Percentiles rank a stretch among this genome's conserved stretches.
Evolutionary conservation across 805 yeast genomes (phyloP).

Genomic region (Ogataea glucozyma): DNA sequence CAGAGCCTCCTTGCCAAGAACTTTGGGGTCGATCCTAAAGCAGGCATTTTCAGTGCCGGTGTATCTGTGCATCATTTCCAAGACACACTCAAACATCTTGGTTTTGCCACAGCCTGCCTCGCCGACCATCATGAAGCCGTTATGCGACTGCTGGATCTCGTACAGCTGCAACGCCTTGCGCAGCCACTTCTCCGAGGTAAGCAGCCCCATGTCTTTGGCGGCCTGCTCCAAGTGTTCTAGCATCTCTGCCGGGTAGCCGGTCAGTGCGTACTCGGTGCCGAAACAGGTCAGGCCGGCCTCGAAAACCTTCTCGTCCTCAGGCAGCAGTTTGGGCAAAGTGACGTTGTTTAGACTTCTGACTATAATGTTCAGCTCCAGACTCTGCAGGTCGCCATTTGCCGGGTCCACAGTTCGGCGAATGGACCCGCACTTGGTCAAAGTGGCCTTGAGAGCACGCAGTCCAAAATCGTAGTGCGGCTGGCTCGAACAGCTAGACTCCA

Average conservation of each 20-base stretch:
- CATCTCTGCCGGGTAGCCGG: slow-evolving; percentile 27
- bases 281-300: slow-evolving; percentile 28
- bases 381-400: slow-evolving; percentile 2
- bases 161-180: slow-evolving; percentile 60
- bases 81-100: slow-evolving; percentile 47
- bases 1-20: slow-evolving; percentile 60
- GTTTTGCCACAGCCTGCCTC: slow-evolving; percentile 76
- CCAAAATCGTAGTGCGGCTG: slow-evolving; percentile 93
- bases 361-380: slow-evolving; percentile 39
- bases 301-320: slow-evolving; percentile 50
- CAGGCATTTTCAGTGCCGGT: slow-evolving; percentile 37
- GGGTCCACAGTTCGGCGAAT: slow-evolving; percentile 24
- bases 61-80: slow-evolving; percentile 42
- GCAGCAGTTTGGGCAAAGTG: slow-evolving; percentile 65
- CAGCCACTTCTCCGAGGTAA: slow-evolving; percentile 44
- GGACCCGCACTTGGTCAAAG: slow-evolving; percentile 58
- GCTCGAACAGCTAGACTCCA: slow-evolving; percentile 43
- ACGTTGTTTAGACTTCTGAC: slow-evolving; percentile 58
- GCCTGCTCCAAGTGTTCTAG: slow-evolving; percentile 25
- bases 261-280: slow-evolving; percentile 15
- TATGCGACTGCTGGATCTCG: slow-evolving; percentile 61
- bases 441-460: slow-evolving; percentile 72
- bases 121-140: slow-evolving; percentile 84
- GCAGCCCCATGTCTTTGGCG: slow-evolving; percentile 37
- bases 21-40: slow-evolving; percentile 72